Conservation (phyloP, 164 flowering plant species). For the Akebia trifoliata region DNA sequence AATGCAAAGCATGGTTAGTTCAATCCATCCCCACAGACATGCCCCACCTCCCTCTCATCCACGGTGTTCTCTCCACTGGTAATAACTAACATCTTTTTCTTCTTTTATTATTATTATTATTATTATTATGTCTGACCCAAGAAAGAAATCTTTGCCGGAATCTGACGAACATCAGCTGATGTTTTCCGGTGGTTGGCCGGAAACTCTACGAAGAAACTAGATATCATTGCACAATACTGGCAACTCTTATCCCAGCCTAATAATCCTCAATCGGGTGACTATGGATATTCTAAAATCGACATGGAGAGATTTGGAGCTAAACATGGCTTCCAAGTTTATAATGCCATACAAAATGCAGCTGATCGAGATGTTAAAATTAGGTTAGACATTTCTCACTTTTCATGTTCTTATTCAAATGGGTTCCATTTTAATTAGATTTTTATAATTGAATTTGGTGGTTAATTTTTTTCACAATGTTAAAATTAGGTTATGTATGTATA, state of each 20-base stretch:
- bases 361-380: constrained; percentile 64
- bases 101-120: too few species aligned
- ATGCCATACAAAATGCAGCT: constrained; percentile 66
- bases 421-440: too few species aligned
- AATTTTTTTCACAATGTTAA: too few species aligned
- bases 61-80: constrained; percentile 80
- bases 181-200: constrained; percentile 86
- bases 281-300: constrained; percentile 66
- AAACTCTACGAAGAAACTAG: constrained; percentile 57
- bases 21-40: constrained; percentile 91
- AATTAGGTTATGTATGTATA: too few species aligned
- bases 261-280: constrained; percentile 82
- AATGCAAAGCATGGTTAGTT: constrained; percentile 88
- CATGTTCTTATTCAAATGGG: background rate
- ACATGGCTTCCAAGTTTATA: constrained; percentile 53
- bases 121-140: too few species aligned
- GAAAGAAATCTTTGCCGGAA: background rate
- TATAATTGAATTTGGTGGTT: too few species aligned
- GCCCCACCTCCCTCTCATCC: constrained; percentile 69
- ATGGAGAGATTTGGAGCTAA: constrained; percentile 66
- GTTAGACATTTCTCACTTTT: constrained; percentile 22
- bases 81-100: background rate
- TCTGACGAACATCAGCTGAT: constrained; percentile 46
- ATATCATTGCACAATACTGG: constrained; percentile 91
- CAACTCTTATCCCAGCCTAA: constrained; percentile 56